Evolutionary conservation across 2,329 filamentous ascomycete species (phyloP).

Genomic region (Neofusicoccum sp.): DNA sequence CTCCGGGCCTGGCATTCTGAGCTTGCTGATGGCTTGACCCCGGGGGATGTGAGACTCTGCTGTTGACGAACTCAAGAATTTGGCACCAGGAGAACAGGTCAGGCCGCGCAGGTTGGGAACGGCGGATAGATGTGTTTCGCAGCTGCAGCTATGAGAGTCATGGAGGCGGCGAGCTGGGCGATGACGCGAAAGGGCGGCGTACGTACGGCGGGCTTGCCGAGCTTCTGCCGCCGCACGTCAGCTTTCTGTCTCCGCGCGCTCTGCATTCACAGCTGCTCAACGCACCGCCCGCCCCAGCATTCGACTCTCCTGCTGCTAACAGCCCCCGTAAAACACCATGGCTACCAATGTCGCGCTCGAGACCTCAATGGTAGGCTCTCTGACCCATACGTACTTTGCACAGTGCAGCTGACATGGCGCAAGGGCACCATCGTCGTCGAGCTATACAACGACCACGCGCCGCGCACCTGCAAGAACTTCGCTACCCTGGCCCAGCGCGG

Average conservation of each 20-base stretch:
- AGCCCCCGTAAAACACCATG: constrained; percentile 54
- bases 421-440: constrained; percentile 83
- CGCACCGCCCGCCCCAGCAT: neutral
- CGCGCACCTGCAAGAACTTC: constrained; percentile 89
- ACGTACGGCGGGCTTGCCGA: neutral
- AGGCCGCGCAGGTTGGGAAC: too few relatives aligned
- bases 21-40: neutral
- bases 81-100: too few relatives aligned
- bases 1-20: neutral
- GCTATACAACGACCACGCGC: constrained; percentile 86
- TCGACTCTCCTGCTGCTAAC: neutral
- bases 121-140: neutral
- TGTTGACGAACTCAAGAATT: too few relatives aligned
- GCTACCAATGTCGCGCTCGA: constrained; percentile 76
- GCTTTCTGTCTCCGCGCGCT: neutral
- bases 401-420: constrained; percentile 4
- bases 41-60: neutral
- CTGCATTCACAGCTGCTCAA: neutral
- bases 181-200: neutral
- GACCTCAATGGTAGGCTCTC: constrained; percentile 70
- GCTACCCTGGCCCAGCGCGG: constrained; percentile 71
- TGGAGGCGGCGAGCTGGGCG: neutral
- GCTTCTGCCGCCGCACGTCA: neutral
- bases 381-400: constrained; percentile 19
- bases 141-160: neutral